Base-by-base conservation (phyloP, 306 rosid genomes). In the Phaseolus lunatus region DNA sequence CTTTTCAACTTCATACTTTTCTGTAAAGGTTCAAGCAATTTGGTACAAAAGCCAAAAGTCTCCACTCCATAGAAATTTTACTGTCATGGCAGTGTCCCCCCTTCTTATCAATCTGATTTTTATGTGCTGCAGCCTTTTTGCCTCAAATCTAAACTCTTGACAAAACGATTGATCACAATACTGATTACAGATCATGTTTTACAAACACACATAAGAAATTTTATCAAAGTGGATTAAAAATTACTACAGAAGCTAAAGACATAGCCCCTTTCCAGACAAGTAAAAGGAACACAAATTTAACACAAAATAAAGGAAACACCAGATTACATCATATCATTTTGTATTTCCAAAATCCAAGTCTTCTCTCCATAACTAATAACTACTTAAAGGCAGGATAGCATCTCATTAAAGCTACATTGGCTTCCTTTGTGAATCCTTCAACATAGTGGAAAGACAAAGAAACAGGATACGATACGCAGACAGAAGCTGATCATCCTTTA, bases 401-500 rank as follows among this genome's bases (percentile, higher is more conserved):
- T 52, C 66, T 66, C 33, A 43, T 64, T 7, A 76, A 77, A 73
- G 66, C 35, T 39, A 57, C 53, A 67, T 35, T 9, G 45, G 67
- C 70, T 49, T 69, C 65, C 48, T 19, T 35, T 44, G 20, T 19
- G 22, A 78, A 70, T 75, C 57, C 72, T 70, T 69, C 62, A 19
- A 64, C 68, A 70, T 16, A 58, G 69, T 57, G 56, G 26, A 85
- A 53, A 74, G 65, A 77, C 37, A 80, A 72, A 59, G 53, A 43
- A n/a, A 78, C 65, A 75, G 85, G 89, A 86, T 86, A 86, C 89
- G 89, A 58, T 86, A 86, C 29, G 89, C 89, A 56, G 89, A 86
- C 61, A 86, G 54, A 64, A 86, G 89, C 68, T 86, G 89, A 56
- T 86, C 89, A 49, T 86, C 89, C 81, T 86, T 86, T 12, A 86